Conservation (phyloP, 2,329 filamentous ascomycete species). For the Parafenestella ontariensis region DNA sequence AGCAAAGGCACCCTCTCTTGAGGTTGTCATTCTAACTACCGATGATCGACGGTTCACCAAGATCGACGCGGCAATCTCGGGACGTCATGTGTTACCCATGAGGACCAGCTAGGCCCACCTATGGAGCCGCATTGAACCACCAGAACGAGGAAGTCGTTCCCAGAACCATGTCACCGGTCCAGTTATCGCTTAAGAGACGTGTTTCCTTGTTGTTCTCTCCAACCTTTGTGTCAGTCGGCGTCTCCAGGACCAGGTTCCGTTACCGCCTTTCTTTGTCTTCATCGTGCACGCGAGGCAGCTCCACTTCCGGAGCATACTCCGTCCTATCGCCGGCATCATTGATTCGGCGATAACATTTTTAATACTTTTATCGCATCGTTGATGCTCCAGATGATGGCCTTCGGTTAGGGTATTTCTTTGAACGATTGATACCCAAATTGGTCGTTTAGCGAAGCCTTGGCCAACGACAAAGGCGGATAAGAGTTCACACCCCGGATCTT, state of each 20-base stretch:
- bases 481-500: background rate
- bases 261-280: background rate
- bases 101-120: background rate
- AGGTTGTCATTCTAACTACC: background rate
- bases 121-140: background rate
- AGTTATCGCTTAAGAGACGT: background rate
- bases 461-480: background rate
- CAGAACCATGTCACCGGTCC: background rate
- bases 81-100: background rate
- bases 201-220: too few relatives aligned
- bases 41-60: background rate
- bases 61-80: background rate
- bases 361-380: background rate
- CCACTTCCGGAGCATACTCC: background rate
- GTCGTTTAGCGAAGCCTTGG: background rate
- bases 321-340: background rate
- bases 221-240: background rate
- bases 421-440: background rate
- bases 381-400: background rate
- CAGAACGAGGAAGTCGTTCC: background rate
- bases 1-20: background rate
- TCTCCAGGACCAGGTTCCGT: background rate
- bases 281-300: background rate
- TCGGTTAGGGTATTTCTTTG: background rate
- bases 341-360: background rate